These are phyloP conservation scores for Madurella fahalii DNA, from an alignment of 2,329 filamentous ascomycete species.

Conservation along the genomic window DNA sequence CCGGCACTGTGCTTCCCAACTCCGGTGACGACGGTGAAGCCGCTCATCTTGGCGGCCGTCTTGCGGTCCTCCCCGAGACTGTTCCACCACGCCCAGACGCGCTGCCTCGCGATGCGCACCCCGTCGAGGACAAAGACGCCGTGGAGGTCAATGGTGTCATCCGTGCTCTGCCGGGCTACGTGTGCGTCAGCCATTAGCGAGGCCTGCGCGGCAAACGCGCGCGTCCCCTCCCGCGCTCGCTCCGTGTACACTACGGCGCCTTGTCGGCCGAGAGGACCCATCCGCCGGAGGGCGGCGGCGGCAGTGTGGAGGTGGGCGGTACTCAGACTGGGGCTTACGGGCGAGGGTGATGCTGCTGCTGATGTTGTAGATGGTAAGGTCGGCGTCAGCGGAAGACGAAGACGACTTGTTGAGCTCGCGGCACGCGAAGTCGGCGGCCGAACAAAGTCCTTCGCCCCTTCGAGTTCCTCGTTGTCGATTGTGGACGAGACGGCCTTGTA, in stretches of 20 bases:
- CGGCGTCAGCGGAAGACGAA: neutral
- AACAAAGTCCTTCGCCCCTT: slow-evolving; percentile 21
- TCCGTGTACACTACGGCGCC: slow-evolving; percentile 74
- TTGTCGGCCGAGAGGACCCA: slow-evolving; percentile 67
- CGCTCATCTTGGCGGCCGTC: slow-evolving; percentile 42
- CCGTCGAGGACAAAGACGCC: slow-evolving; percentile 78
- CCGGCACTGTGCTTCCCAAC: slow-evolving; percentile 72
- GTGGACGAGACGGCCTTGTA: slow-evolving; percentile 22
- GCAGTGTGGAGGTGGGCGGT: slow-evolving; percentile 15
- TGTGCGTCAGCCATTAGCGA: slow-evolving; percentile 66
- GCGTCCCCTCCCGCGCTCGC: slow-evolving; percentile 61
- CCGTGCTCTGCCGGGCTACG: slow-evolving; percentile 63
- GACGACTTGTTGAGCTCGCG: neutral
- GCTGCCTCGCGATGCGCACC: slow-evolving; percentile 67
- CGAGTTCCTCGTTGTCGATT: slow-evolving; percentile 19
- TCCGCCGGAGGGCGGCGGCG: slow-evolving; percentile 38
- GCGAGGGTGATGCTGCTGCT: neutral
- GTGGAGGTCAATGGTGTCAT: slow-evolving; percentile 69
- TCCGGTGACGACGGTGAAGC: slow-evolving; percentile 77
- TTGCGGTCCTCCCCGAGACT: slow-evolving; percentile 58
- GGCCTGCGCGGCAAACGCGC: slow-evolving; percentile 46
- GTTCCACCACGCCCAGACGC: slow-evolving; percentile 72
- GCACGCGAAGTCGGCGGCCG: neutral
- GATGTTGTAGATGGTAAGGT: neutral
- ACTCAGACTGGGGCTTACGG: slow-evolving; percentile 3